Base-by-base conservation (phyloP, 257 asterid genomes). In the Lithospermum erythrorhizon region DNA sequence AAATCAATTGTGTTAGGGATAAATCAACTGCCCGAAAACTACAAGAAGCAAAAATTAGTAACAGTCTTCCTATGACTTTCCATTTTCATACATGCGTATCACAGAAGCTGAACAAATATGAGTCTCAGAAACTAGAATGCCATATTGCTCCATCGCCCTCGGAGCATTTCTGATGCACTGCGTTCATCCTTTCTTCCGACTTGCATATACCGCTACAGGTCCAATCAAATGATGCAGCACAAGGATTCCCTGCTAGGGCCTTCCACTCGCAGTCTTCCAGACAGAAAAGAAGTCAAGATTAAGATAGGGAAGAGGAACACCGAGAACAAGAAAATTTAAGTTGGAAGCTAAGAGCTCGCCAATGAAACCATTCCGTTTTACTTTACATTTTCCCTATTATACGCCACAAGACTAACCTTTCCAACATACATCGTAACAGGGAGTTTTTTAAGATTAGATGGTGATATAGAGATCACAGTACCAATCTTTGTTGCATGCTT, bases 201-300 rank as follows among this genome's bases (percentile, higher is more conserved):
- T 80, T 83, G 81, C 95, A 83, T 41, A 80, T 65, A 16, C 94
- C 95, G 57, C 94, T 86, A 22, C 94, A 86, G 73, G 78, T 82
- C 95, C 90, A 86, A 53, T 81, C 95, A 59, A 86, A 86, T 8
- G 95, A 86, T 18, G 88, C 95, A 10, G 71, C 91, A 63, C 95
- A 83, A 37, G 79, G 76, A 68, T 75, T 86, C 32, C 88, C 95
- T 1, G 83, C 84, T 65, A 75, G 75, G 24, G 81, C 75, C 76
- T 85, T 85, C 87, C 87, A 83, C 72, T 83, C 87, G 27, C 90
- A 85, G 52, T 85, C 94, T 82, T 71, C 41, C 22, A 25, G 19
- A 8, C 48, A n/a, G 10, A 6, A 24, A 25, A 53, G 41, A 49
- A 75, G 73, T 73, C 76, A 76, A 18, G 72, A 41, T 0, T 41